Conservation (phyloP, 257 asterid genomes). For the Vinca minor region DNA sequence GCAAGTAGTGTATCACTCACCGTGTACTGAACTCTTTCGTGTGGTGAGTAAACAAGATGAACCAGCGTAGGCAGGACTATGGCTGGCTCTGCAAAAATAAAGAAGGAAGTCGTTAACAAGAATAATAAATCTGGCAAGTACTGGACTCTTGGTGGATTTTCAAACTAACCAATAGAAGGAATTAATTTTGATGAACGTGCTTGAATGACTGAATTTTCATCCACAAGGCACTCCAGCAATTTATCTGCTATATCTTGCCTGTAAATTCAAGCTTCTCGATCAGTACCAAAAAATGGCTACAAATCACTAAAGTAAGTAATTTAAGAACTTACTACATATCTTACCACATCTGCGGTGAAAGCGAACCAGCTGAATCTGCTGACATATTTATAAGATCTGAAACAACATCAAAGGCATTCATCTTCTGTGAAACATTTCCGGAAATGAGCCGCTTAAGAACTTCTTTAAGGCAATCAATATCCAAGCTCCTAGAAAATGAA, state of each 20-base stretch:
- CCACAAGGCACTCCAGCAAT: slow-evolving; percentile 64
- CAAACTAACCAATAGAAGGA: slow-evolving; percentile 61
- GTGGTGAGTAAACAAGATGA: slow-evolving; percentile 42
- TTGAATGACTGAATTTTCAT: slow-evolving; percentile 47
- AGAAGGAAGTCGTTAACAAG: slow-evolving; percentile 11
- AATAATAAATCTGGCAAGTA: background rate
- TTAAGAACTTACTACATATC: slow-evolving; percentile 1
- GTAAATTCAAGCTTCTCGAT: slow-evolving; percentile 18
- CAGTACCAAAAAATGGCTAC: slow-evolving; percentile 5
- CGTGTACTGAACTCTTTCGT: slow-evolving; percentile 34
- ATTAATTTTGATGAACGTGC: slow-evolving; percentile 51
- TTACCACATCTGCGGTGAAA: slow-evolving; percentile 48
- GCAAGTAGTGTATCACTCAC: slow-evolving; percentile 43
- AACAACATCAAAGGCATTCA: slow-evolving; percentile 68
- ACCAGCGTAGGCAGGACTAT: slow-evolving; percentile 61
- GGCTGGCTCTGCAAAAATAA: slow-evolving; percentile 52
- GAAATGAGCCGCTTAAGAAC: slow-evolving; percentile 51
- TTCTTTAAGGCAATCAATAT: slow-evolving; percentile 45
- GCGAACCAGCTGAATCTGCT: slow-evolving; percentile 37
- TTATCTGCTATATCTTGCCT: slow-evolving; percentile 68
- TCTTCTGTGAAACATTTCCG: slow-evolving; percentile 49
- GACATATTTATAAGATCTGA: slow-evolving; percentile 52
- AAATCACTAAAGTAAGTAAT: background rate
- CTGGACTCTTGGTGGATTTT: background rate
- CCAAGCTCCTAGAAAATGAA: slow-evolving; percentile 54